Evolutionary conservation across 495 filamentous ascomycete species (phyloP).

Genomic region (Penicillium simplicissimum): DNA sequence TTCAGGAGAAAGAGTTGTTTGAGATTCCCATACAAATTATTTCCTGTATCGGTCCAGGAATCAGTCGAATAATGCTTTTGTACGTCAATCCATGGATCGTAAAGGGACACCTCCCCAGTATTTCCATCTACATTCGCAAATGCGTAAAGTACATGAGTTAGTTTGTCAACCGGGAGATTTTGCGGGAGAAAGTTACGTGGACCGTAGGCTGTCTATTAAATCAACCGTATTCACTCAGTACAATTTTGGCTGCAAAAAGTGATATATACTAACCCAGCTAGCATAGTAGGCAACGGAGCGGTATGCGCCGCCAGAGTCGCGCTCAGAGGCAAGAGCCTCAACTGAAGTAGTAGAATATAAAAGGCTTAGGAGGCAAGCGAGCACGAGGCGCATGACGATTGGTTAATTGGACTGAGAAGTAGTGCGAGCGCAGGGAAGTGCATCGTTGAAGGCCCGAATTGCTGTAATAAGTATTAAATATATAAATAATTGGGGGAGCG

Average conservation of each 20-base stretch:
- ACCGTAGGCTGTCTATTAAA: conserved; percentile 63
- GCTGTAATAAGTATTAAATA: no score
- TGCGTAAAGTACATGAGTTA: conserved; percentile 80
- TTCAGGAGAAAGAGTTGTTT: conserved; percentile 30
- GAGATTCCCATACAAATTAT: not conserved
- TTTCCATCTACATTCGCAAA: conserved; percentile 64
- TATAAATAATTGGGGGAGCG: no score
- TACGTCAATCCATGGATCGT: conserved; percentile 64
- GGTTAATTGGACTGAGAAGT: no score
- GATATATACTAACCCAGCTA: not conserved
- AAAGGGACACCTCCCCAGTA: conserved; percentile 69
- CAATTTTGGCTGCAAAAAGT: not conserved
- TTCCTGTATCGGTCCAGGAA: not conserved
- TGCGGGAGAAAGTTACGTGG: conserved; percentile 68
- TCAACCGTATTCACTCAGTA: not conserved
- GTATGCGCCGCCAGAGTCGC: no score
- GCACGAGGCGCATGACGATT: no score
- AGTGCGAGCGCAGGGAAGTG: no score
- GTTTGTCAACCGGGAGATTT: conserved; percentile 66
- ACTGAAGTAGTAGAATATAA: no score
- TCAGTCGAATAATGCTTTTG: conserved; percentile 1
- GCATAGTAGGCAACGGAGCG: not conserved
- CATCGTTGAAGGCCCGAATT: no score
- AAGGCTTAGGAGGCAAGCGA: no score
- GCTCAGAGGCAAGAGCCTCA: no score